phyloP scores from a whole-genome alignment of 345 rosid species.

The Zanthoxylum bungeanum region DNA sequence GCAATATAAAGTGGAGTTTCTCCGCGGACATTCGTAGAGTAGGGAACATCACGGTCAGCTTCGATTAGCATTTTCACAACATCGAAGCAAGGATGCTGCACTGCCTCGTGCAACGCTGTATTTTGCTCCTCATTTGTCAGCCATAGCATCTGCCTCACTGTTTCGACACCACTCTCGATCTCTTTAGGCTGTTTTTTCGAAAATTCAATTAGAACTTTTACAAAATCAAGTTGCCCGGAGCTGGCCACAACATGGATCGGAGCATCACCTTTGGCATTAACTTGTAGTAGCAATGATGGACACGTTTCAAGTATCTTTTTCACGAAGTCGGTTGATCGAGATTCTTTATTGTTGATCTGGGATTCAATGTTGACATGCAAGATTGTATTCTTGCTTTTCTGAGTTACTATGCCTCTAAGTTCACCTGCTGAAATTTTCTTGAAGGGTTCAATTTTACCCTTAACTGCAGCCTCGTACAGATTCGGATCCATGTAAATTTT shows the following conservation, averaged over 20 bases:
- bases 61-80: background rate
- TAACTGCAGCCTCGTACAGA: background rate
- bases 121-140: background rate
- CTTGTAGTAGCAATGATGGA: background rate
- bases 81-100: background rate
- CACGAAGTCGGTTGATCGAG: background rate
- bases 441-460: background rate
- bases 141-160: background rate
- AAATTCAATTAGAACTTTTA: background rate
- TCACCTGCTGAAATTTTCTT: background rate
- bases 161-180: background rate
- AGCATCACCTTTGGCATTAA: background rate
- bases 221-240: background rate
- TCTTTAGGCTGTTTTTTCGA: background rate
- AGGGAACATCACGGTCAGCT: background rate
- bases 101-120: background rate
- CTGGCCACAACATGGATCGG: background rate
- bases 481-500: background rate
- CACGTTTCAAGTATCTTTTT: background rate
- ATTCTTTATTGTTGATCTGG: background rate
- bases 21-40: background rate
- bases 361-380: background rate
- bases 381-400: background rate
- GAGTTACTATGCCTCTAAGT: background rate
- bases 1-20: background rate